phyloP scores from a whole-genome alignment of 352 stramenopile genomes.

The Lagenidium giganteum region DNA sequence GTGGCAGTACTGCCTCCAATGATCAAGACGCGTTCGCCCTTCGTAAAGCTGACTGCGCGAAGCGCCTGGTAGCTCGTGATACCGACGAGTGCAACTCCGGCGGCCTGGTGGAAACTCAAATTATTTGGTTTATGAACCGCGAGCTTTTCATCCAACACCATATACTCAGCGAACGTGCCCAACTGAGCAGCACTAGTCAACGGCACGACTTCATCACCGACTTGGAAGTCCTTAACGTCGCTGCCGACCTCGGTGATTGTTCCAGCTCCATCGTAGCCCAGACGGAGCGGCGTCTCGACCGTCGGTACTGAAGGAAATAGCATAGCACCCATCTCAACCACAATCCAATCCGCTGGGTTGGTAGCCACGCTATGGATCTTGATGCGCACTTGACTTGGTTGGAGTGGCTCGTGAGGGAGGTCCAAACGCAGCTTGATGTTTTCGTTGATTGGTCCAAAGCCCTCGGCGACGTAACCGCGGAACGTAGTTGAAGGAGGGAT shows the following conservation, averaged over 20 bases:
- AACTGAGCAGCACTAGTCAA: conserved; percentile 24
- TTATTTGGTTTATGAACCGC: conserved; percentile 43
- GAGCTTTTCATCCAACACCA: conserved; percentile 28
- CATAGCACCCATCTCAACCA: conserved; percentile 31
- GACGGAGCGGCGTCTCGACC: conserved; percentile 23
- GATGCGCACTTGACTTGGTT: conserved; percentile 36
- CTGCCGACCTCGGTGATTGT: conserved; percentile 46
- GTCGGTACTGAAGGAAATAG: conserved; percentile 20
- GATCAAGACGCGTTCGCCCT: conserved; percentile 42
- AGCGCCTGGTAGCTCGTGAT: conserved; percentile 60
- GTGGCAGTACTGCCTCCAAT: conserved; percentile 64
- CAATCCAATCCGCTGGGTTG: conserved; percentile 67
- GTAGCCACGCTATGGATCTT: conserved; percentile 53
- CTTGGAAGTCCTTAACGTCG: conserved; percentile 33
- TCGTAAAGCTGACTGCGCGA: conserved; percentile 24
- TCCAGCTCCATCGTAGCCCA: conserved; percentile 66
- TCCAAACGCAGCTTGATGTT: conserved; percentile 15
- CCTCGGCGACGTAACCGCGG: too few relatives aligned
- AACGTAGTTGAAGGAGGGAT: not conserved
- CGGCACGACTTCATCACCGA: conserved; percentile 65
- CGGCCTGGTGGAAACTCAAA: conserved; percentile 47
- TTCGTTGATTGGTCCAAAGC: too few relatives aligned
- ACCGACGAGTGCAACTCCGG: conserved; percentile 39
- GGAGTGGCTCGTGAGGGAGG: conserved; percentile 8
- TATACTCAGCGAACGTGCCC: conserved; percentile 54